Percentiles rank a stretch among this genome's conserved stretches.
phyloP scores from a whole-genome alignment of 2,329 filamentous ascomycete genomes.

The Tothia fuscella region DNA sequence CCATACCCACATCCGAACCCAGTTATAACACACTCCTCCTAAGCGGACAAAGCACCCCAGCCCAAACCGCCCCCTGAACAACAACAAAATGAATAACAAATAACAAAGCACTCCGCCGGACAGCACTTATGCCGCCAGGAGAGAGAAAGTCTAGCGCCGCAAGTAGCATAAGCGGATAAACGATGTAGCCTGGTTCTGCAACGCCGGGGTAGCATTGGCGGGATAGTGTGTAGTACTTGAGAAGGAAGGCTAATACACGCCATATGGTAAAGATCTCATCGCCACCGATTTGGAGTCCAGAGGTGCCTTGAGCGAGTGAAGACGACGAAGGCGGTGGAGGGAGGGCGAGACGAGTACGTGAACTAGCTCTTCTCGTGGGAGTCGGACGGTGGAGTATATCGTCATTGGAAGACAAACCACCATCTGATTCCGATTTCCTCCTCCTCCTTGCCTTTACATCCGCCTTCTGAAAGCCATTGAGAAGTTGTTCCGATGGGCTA shows the following conservation, averaged over 20 bases:
- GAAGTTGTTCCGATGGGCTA: conserved; percentile 1
- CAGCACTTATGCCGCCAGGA: not conserved
- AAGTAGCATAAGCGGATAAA: conserved; percentile 10
- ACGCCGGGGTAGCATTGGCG: conserved; percentile 8
- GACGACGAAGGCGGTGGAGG: conserved; percentile 20
- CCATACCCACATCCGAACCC: no score
- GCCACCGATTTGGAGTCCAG: not conserved
- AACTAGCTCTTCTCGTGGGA: not conserved
- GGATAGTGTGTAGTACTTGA: conserved; percentile 8
- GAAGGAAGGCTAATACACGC: conserved; percentile 7
- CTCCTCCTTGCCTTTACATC: not conserved
- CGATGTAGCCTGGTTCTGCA: conserved; percentile 4
- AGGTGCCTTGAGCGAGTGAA: not conserved
- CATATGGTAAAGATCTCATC: not conserved
- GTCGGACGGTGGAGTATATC: not conserved
- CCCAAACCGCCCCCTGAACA: no score
- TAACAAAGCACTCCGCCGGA: conserved; percentile 1
- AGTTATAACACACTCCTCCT: no score
- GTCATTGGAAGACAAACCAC: not conserved
- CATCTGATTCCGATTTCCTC: not conserved
- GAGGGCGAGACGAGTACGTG: conserved; percentile 18
- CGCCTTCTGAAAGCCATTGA: conserved; percentile 2
- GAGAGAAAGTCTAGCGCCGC: conserved; percentile 10
- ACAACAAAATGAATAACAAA: conserved; percentile 5
- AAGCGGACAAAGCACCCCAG: no score